These are phyloP conservation scores for Aspergillus fijiensis DNA, from an alignment of 2,329 filamentous ascomycete genomes.

Conservation along the genomic window DNA sequence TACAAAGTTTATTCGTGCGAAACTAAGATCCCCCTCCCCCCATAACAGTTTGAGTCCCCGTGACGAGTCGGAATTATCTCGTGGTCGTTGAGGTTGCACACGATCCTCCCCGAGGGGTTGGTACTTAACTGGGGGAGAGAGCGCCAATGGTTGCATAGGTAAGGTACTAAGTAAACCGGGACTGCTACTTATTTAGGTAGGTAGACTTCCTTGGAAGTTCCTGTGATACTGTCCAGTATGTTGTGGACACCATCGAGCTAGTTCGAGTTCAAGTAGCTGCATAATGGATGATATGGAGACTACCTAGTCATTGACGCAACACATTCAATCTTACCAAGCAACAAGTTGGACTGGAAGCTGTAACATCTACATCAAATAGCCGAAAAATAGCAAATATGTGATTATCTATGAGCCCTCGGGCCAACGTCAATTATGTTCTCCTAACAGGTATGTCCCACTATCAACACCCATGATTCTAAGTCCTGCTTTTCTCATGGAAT, in stretches of 20 bases:
- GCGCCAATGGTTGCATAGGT: too few species aligned
- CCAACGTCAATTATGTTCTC: slow-evolving; percentile 22
- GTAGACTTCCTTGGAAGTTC: neutral
- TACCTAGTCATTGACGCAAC: neutral
- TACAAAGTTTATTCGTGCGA: too few species aligned
- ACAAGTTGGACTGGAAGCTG: neutral
- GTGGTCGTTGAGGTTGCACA: neutral
- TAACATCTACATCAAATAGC: neutral
- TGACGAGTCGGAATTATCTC: neutral
- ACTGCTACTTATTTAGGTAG: neutral
- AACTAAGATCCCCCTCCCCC: too few species aligned
- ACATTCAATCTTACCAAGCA: neutral
- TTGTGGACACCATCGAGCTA: neutral
- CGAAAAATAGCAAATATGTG: slow-evolving; percentile 11
- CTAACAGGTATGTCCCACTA: slow-evolving; percentile 17
- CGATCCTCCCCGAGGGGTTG: too few species aligned
- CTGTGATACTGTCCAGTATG: neutral
- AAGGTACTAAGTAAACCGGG: neutral
- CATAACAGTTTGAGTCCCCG: neutral
- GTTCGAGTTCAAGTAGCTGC: neutral
- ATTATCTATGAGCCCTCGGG: slow-evolving; percentile 16
- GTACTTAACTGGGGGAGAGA: too few species aligned
- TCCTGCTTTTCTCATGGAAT: slow-evolving; percentile 21
- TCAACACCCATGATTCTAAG: slow-evolving; percentile 20
- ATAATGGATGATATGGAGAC: neutral